Conservation (phyloP, 2,329 filamentous ascomycete species). For the Fusarium praegraminearum region DNA sequence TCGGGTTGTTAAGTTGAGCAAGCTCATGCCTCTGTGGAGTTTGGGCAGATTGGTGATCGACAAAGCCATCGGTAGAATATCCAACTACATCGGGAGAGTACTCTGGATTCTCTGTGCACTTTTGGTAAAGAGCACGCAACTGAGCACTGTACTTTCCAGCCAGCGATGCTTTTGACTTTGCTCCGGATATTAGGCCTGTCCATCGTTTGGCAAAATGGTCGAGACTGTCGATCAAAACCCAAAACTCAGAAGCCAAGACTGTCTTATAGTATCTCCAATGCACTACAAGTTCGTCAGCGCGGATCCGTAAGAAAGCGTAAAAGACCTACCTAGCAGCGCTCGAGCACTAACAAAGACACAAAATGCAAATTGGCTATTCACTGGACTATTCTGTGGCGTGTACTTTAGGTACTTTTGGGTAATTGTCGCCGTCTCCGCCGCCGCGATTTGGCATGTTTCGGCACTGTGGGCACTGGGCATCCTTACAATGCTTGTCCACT, state of each 20-base stretch:
- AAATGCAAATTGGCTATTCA: constrained; percentile 57
- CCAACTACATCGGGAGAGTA: constrained; percentile 31
- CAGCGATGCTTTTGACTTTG: not conserved
- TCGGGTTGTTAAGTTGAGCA: accelerated
- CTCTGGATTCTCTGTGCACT: constrained; percentile 1
- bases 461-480: constrained; percentile 60
- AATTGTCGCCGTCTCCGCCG: constrained; percentile 60
- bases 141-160: constrained; percentile 28
- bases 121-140: constrained; percentile 13
- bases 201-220: constrained; percentile 50
- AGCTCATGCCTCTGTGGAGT: not conserved
- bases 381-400: constrained; percentile 39
- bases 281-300: constrained; percentile 2
- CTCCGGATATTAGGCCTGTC: constrained; percentile 29
- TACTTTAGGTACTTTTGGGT: constrained; percentile 59
- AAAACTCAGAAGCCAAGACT: constrained; percentile 44
- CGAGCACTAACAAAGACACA: constrained; percentile 61
- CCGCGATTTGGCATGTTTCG: constrained; percentile 62
- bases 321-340: constrained; percentile 52
- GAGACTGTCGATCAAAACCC: constrained; percentile 47
- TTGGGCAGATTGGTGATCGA: accelerated
- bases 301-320: accelerated
- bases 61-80: constrained; percentile 30
- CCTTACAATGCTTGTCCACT: constrained; percentile 45
- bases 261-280: constrained; percentile 41